Evolutionary conservation across 2,329 filamentous ascomycete species (phyloP), one percentile per base, ranked within the genome.

Genomic region (Thelonectria blattea): DNA sequence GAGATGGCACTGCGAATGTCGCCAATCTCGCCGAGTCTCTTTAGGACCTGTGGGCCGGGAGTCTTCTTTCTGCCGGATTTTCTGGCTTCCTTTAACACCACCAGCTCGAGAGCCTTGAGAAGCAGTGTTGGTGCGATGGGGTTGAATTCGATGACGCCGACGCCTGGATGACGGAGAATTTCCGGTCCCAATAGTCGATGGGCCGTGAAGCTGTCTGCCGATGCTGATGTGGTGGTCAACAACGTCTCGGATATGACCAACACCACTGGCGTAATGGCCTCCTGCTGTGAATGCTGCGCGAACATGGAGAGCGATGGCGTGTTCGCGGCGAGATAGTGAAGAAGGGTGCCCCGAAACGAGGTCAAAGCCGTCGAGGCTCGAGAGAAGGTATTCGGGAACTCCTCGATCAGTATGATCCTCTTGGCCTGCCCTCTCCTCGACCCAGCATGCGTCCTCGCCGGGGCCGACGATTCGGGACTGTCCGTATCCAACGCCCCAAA

Each of bases 1-100:
- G 93, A 93, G 27, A 96, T 85, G n/a, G 95, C 95, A 74, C 89
- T 98, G 62, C 95, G 87, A 52, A 99, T 89, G 70, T 99, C 95
- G 3, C 95, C 95, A 67, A 92, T 90, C 65, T 96, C 92, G 0
- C 92, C 90, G 0, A 99, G 83, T 27, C 81, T 85, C 66, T 91
- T 91, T 14, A 98, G 82, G 5, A 97, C 90, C 48, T 85, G 83
- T 0, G 91, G 90, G 0, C 93, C 92, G 0, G 93, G 92, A 0
- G 91, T 91, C 56, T 86, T 88, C 57, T 85, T 86, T 52, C 92
- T 83, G 4, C 90, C 90, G 2, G 92, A 96, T 65, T 88, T 87
- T 15, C 89, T 83, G 1, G 93, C 90, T 75, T 98, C 93, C 74
- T 97, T 97, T 68, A 90, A 83, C 1, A 98, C 85, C 2, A 97